Conservation (phyloP, 2,329 filamentous ascomycete genomes). For the Fragosphaeria purpurea region DNA sequence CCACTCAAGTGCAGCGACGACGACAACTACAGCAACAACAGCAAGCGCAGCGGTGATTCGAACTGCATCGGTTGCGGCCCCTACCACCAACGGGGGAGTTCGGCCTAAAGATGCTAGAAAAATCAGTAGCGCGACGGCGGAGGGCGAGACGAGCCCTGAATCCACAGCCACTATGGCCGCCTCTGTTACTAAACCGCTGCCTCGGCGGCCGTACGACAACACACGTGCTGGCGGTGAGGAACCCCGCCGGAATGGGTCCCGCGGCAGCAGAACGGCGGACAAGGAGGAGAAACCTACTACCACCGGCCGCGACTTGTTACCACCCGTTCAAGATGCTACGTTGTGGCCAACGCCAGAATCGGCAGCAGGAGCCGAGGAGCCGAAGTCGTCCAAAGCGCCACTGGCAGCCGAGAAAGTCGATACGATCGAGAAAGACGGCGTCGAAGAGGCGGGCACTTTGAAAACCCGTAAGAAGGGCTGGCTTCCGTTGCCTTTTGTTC, state of each 20-base stretch:
- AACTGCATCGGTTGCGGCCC: conserved; percentile 8
- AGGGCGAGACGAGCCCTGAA: neutral
- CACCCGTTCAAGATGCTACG: conserved; percentile 64
- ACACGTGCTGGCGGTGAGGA: conserved; percentile 29
- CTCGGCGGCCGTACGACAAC: conserved; percentile 32
- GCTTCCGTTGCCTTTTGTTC: conserved; percentile 73
- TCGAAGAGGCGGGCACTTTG: conserved; percentile 39
- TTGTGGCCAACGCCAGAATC: conserved; percentile 88
- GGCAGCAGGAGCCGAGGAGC: conserved; percentile 56
- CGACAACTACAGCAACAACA: neutral
- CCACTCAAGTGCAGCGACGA: neutral
- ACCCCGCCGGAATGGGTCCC: conserved; percentile 29
- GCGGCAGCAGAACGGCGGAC: conserved; percentile 35
- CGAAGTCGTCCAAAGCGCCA: conserved; percentile 53
- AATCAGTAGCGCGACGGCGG: neutral
- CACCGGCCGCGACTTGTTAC: conserved; percentile 28
- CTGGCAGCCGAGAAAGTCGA: conserved; percentile 42
- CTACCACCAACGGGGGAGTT: conserved; percentile 1
- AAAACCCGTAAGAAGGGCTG: conserved; percentile 65
- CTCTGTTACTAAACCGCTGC: conserved; percentile 23
- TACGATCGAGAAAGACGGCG: conserved; percentile 53
- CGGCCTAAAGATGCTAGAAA: conserved; percentile 14
- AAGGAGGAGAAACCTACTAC: conserved; percentile 27
- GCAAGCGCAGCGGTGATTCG: conserved; percentile 8
- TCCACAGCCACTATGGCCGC: conserved; percentile 26